A percentile compares a stretch with the other conserved stretches of the same genome.
These are phyloP conservation scores for Xylaria intraflava DNA, from an alignment of 495 filamentous ascomycete species.

Conservation along the genomic window DNA sequence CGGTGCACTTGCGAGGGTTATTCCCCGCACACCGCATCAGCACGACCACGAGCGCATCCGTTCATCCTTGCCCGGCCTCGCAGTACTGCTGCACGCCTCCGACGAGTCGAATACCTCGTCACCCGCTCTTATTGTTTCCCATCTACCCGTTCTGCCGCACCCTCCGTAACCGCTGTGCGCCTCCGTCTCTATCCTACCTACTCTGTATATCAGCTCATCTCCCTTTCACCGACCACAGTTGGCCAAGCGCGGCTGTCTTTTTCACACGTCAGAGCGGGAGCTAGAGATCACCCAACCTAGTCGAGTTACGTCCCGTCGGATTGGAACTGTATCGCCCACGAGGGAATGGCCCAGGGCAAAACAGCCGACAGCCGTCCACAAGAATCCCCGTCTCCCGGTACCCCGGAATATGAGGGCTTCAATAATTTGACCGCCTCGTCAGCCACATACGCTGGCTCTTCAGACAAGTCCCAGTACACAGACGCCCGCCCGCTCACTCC, in stretches of 20 bases:
- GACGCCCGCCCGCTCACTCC: constrained; percentile 11
- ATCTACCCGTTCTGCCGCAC: background rate
- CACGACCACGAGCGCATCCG: constrained; percentile 16
- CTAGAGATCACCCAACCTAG: constrained; percentile 7
- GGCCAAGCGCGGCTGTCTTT: constrained; percentile 4
- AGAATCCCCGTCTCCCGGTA: constrained; percentile 25
- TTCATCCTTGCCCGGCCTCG: constrained; percentile 16
- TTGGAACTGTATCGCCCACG: background rate
- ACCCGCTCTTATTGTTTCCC: background rate
- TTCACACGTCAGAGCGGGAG: constrained; percentile 18
- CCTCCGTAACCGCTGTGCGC: background rate
- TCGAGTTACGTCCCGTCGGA: constrained; percentile 15
- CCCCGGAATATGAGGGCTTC: constrained; percentile 39
- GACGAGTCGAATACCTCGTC: constrained; percentile 3
- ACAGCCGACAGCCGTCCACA: constrained; percentile 27
- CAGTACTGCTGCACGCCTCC: constrained; percentile 4
- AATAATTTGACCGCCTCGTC: constrained; percentile 21
- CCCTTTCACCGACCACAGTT: constrained; percentile 9
- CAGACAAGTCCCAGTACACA: constrained; percentile 15
- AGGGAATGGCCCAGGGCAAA: constrained; percentile 45
- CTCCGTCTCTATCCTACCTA: background rate
- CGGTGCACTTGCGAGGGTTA: constrained; percentile 46
- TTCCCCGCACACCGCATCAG: constrained; percentile 47
- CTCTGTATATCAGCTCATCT: constrained; percentile 7
- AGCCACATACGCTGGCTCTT: constrained; percentile 18